phyloP scores from a whole-genome alignment of 192 early-diverging fungal species.

The Gamsiella multidivaricata region DNA sequence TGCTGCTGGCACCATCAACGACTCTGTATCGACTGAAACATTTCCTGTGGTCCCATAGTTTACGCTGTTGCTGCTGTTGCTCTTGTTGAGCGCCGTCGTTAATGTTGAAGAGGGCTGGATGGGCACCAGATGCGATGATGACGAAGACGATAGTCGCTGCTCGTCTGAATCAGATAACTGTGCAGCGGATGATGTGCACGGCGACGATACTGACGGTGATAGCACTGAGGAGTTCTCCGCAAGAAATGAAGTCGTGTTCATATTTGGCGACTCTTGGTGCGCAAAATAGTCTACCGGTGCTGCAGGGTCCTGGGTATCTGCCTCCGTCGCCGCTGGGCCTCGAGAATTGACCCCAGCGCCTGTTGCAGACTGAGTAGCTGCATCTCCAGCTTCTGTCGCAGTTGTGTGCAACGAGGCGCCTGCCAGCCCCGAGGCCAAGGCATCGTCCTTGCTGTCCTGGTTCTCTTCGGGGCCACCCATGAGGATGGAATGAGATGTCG shows the following conservation, averaged over 20 bases:
- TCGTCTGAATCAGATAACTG: too few relatives aligned
- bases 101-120: constrained; percentile 8
- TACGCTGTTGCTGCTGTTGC: constrained; percentile 8
- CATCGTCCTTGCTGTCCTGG: constrained; percentile 11
- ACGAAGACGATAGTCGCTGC: too few relatives aligned
- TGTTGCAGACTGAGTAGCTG: background rate
- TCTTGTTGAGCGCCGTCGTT: constrained; percentile 13
- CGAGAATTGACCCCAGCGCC: background rate
- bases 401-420: background rate
- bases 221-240: too few relatives aligned
- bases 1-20: background rate
- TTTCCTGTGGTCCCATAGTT: too few relatives aligned
- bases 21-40: too few relatives aligned
- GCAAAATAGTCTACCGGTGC: background rate
- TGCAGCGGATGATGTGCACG: too few relatives aligned
- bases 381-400: background rate
- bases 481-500: background rate
- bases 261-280: background rate
- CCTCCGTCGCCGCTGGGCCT: background rate
- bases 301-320: background rate
- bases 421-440: background rate
- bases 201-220: too few relatives aligned
- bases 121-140: too few relatives aligned
- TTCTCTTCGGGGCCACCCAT: background rate
- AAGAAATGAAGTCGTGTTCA: too few relatives aligned